Evolutionary conservation across 2,329 filamentous ascomycete species (phyloP), one percentile per base, ranked within the genome.

Genomic region (Phaeophleospora eucalypticola): DNA sequence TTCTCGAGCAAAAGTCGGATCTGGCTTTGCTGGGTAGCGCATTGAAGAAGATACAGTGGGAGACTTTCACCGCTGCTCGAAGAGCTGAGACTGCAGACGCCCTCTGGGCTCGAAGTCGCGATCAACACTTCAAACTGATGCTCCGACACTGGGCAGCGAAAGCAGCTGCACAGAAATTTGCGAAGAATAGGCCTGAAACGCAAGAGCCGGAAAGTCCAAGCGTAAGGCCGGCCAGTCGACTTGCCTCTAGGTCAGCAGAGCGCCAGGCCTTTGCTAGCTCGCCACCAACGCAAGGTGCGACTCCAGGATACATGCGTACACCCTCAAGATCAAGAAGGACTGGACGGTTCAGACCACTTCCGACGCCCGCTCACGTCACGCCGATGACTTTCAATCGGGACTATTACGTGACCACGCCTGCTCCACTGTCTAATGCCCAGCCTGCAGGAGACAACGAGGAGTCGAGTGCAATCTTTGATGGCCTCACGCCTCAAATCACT

Each of bases 1-100:
- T 66, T 1, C 67, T 79, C 29, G 61, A 71, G 41, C 70, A 72
- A 19, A 68, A 76, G 47, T 73, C 71, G 35, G 64, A 73, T 3
- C 70, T 76, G 10, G 65, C 70, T 18, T 64, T 72, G 3, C 73
- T 77, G 12, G 68, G 69, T 9, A 66, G 65, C 12, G 70, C 69
- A 18, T 65, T 82, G 46, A 78, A 77, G 58, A 78, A 74, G 56
- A 65, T 82, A n/a, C 79, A 77, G 43, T 76, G 81, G 64, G 73
- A 73, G 6, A 66, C 78, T 2, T 82, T 82, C 64, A 77, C 79
- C 34, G 65, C 78, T 3, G 68, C 70, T 18, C 72, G 73, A 42
- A 71, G 71, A 18, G 62, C 69, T 8, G 73, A 80, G 46, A 79
- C 71, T 34, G 77, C 78, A 0, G 67, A 75, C 29, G 75, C 77